phyloP scores from a whole-genome alignment of 257 asterid genomes.

The Dorcoceras hygrometricum region DNA sequence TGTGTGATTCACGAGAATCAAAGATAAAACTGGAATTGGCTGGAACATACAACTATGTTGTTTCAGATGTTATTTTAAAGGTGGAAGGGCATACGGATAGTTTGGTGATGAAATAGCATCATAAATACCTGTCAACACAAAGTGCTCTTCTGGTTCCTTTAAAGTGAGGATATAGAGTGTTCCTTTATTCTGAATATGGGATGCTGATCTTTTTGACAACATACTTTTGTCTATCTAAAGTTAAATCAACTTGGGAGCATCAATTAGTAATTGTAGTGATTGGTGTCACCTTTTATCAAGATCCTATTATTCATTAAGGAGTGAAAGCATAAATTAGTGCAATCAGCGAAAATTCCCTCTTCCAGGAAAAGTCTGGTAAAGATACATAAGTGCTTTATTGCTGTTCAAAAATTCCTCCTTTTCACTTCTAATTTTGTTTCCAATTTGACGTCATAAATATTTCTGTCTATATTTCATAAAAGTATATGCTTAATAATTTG shows the following conservation, averaged over 20 bases:
- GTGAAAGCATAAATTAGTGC: slow-evolving; percentile 15
- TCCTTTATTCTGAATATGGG: not conserved
- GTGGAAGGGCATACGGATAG: not conserved
- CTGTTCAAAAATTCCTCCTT: not conserved
- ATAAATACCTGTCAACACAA: not conserved
- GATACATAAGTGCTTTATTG: not conserved
- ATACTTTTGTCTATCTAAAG: not conserved
- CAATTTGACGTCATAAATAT: slow-evolving; percentile 18
- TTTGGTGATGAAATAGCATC: not conserved
- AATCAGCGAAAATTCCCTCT: not conserved
- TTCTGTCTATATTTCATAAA: not conserved
- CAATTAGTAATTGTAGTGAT: not conserved
- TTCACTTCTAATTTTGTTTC: slow-evolving; percentile 11
- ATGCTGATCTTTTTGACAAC: not conserved
- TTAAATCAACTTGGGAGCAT: not conserved
- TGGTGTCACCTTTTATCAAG: not conserved
- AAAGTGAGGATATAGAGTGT: not conserved
- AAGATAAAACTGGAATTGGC: not conserved
- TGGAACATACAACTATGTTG: not conserved
- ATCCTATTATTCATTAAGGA: not conserved
- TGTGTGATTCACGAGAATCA: not conserved
- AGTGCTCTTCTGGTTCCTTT: not conserved
- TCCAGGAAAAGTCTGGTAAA: not conserved
- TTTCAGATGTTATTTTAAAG: not conserved
- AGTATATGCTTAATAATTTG: not conserved